A percentile compares a stretch with the other conserved stretches of the same genome.
These are phyloP conservation scores for Neurospora tetraspora DNA, from an alignment of 495 filamentous ascomycete genomes.

Conservation along the genomic window DNA sequence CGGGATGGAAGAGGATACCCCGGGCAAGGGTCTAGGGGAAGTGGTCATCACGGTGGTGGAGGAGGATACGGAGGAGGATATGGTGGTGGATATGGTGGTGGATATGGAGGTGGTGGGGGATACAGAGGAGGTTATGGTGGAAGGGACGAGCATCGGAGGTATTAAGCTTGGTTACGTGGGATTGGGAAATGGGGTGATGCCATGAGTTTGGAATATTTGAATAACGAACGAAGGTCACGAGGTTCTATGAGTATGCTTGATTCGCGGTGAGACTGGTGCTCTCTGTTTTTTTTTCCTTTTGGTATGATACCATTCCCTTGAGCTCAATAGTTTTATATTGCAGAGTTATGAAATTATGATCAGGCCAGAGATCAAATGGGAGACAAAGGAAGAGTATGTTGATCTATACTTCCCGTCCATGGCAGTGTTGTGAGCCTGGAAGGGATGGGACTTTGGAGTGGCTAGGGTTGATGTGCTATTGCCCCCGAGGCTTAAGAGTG, in stretches of 20 bases:
- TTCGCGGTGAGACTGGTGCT: background rate
- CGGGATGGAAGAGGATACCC: background rate
- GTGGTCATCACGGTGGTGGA: background rate
- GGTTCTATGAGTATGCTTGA: background rate
- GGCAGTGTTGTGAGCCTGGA: too few species aligned
- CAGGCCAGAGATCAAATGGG: too few species aligned
- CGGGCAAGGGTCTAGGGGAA: background rate
- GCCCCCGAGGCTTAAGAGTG: too few species aligned
- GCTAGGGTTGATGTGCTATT: too few species aligned
- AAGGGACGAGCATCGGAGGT: background rate
- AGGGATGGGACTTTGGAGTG: too few species aligned
- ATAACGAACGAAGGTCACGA: background rate
- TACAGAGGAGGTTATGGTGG: conserved; percentile 1
- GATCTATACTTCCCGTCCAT: too few species aligned
- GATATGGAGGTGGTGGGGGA: background rate
- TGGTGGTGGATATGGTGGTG: background rate
- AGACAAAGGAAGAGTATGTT: too few species aligned
- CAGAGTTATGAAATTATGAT: background rate
- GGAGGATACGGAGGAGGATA: background rate
- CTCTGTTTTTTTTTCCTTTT: background rate
- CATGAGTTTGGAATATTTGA: background rate
- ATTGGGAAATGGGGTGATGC: background rate
- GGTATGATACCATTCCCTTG: background rate
- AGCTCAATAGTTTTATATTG: background rate
- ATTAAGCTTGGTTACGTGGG: background rate